Percentiles rank a stretch among this genome's conserved stretches.
Evolutionary conservation across 2,329 filamentous ascomycete species (phyloP).

Genomic region (Pseudogymnoascus pannorum): DNA sequence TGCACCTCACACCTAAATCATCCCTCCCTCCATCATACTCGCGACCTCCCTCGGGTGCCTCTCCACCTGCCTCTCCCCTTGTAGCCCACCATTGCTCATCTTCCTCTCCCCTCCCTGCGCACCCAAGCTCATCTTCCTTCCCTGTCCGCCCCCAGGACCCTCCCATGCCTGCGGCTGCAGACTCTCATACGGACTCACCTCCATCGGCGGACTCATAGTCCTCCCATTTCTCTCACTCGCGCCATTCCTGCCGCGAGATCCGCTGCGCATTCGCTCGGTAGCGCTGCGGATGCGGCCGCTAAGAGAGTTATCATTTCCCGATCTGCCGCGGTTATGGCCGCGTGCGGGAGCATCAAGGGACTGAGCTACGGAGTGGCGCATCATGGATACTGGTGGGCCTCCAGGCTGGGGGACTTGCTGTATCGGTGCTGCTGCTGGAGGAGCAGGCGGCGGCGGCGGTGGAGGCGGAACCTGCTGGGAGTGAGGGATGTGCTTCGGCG

Average conservation of each 20-base stretch:
- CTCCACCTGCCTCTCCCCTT: conserved; percentile 15
- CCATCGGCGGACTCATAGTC: conserved; percentile 18
- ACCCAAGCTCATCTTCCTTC: conserved; percentile 9
- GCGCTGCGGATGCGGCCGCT: conserved; percentile 49
- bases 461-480: conserved; percentile 35
- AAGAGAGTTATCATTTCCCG: conserved; percentile 45
- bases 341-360: conserved; percentile 12
- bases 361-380: not conserved
- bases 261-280: conserved; percentile 53
- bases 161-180: conserved; percentile 19
- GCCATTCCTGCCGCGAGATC: conserved; percentile 45
- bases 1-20: conserved; percentile 21
- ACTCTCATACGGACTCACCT: conserved; percentile 27
- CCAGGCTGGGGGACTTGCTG: not conserved
- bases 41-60: conserved; percentile 28
- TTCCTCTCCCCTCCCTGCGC: conserved; percentile 11
- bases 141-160: conserved; percentile 11
- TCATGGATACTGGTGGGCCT: not conserved
- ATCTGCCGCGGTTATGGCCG: conserved; percentile 50
- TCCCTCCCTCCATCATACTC: conserved; percentile 28
- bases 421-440: not conserved
- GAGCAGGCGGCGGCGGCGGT: conserved; percentile 36
- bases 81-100: not conserved
- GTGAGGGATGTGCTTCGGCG: conserved; percentile 21
- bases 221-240: conserved; percentile 22